Conservation (phyloP, 1,284 basidiomycete genomes). For the Singerocomus rubriflavus region DNA sequence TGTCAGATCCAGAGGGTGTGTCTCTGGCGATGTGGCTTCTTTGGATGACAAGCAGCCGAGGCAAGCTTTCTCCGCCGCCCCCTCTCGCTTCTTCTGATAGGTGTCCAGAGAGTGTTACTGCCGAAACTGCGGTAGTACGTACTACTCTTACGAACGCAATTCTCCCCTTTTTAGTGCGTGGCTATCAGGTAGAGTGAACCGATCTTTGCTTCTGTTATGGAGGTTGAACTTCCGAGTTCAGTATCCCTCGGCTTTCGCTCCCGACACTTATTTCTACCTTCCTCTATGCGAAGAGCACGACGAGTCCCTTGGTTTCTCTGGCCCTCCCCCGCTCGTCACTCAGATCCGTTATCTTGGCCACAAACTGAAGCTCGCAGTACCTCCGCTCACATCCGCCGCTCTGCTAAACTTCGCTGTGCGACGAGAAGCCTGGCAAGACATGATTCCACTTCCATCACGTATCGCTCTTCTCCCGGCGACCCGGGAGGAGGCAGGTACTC, state of each 20-base stretch:
- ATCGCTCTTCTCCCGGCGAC: slow-evolving; percentile 32
- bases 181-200: slow-evolving; percentile 35
- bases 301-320: slow-evolving; percentile 24
- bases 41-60: slow-evolving; percentile 51
- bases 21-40: slow-evolving; percentile 54
- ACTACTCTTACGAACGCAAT: slow-evolving; percentile 27
- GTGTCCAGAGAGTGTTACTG: slow-evolving; percentile 19
- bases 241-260: slow-evolving; percentile 41
- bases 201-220: background rate
- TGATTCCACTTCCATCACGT: slow-evolving; percentile 23
- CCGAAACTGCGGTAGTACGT: slow-evolving; percentile 21
- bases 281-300: slow-evolving; percentile 34
- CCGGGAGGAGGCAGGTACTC: slow-evolving; percentile 33
- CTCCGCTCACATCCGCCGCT: slow-evolving; percentile 39
- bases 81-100: slow-evolving; percentile 15
- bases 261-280: slow-evolving; percentile 38
- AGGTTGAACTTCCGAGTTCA: slow-evolving; percentile 18
- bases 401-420: slow-evolving; percentile 37
- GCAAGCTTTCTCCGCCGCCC: slow-evolving; percentile 29
- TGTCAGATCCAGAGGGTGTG: slow-evolving; percentile 34
- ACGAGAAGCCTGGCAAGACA: slow-evolving; percentile 36
- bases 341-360: slow-evolving; percentile 42
- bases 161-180: slow-evolving; percentile 33
- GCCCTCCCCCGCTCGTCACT: slow-evolving; percentile 28
- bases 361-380: slow-evolving; percentile 37